These are phyloP conservation scores for Penicillium arizonense DNA, from an alignment of 495 filamentous ascomycete species.

Conservation along the genomic window DNA sequence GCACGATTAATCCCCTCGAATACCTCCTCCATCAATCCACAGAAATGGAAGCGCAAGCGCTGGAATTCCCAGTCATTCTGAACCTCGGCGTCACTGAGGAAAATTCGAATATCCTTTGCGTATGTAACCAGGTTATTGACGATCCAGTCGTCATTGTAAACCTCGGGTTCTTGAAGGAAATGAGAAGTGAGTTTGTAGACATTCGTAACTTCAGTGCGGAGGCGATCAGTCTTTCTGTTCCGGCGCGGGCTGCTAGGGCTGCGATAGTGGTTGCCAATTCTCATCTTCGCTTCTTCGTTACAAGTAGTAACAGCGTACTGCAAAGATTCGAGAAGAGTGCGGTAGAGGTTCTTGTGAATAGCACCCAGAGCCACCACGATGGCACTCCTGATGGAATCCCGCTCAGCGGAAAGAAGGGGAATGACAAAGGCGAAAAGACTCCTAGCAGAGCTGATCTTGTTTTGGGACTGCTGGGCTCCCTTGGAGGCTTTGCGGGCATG, in stretches of 20 bases:
- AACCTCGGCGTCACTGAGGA: constrained; percentile 88
- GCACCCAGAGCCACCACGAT: constrained; percentile 91
- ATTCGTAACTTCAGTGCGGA: constrained; percentile 92
- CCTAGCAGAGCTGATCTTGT: constrained; percentile 84
- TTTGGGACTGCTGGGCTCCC: constrained; percentile 60
- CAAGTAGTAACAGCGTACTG: constrained; percentile 78
- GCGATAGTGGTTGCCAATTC: constrained; percentile 72
- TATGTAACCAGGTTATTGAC: constrained; percentile 86
- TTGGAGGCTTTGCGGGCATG: constrained; percentile 85
- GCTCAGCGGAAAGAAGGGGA: constrained; percentile 75
- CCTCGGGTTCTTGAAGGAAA: constrained; percentile 75
- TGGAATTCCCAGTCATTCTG: constrained; percentile 98
- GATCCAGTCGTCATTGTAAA: constrained; percentile 90
- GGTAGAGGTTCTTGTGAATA: constrained; percentile 94
- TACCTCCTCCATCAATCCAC: constrained; percentile 86
- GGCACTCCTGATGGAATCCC: constrained; percentile 76
- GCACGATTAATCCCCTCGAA: constrained; percentile 90
- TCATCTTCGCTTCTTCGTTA: constrained; percentile 84
- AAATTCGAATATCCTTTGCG: constrained; percentile 87
- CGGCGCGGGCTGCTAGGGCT: constrained; percentile 72
- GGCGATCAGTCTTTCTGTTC: constrained; percentile 75
- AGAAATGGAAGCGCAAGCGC: constrained; percentile 86
- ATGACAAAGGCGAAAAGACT: constrained; percentile 88
- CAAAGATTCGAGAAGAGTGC: constrained; percentile 84
- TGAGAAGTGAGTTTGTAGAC: constrained; percentile 93